Evolutionary conservation across 768 basidiomycete genomes (phyloP).

Genomic region (Stropharia rugosoannulata): DNA sequence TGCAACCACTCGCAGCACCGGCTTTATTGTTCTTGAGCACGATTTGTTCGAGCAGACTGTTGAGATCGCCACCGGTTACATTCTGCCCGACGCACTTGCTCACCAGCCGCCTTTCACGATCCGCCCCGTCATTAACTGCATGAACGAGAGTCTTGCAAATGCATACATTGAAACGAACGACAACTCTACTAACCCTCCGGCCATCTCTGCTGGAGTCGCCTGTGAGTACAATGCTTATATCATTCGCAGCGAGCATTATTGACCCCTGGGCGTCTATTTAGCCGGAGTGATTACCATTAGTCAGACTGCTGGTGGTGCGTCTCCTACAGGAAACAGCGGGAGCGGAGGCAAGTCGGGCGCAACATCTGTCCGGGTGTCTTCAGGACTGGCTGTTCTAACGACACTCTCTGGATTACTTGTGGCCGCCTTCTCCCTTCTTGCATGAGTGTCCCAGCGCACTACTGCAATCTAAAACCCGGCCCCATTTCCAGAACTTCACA

Average conservation of each 20-base stretch:
- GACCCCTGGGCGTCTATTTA: neutral
- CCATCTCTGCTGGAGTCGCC: slow-evolving; percentile 21
- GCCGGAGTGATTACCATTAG: slow-evolving; percentile 15
- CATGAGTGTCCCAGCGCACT: neutral
- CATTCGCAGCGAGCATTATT: neutral
- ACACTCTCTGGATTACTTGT: slow-evolving; percentile 4
- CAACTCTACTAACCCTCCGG: slow-evolving; percentile 61
- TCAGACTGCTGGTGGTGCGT: slow-evolving; percentile 4
- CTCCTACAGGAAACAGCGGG: slow-evolving; percentile 1
- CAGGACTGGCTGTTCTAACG: slow-evolving; percentile 4
- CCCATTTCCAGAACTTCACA: neutral
- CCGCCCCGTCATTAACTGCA: slow-evolving; percentile 68
- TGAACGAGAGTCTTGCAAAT: slow-evolving; percentile 53
- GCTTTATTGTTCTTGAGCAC: slow-evolving; percentile 89
- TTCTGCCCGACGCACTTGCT: slow-evolving; percentile 78
- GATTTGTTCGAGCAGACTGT: slow-evolving; percentile 86
- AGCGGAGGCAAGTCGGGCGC: neutral
- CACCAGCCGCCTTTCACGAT: slow-evolving; percentile 65
- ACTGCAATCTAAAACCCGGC: neutral
- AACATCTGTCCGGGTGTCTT: neutral
- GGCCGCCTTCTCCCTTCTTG: neutral
- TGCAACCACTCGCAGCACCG: slow-evolving; percentile 54
- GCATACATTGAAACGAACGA: slow-evolving; percentile 84
- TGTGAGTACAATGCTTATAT: slow-evolving; percentile 6
- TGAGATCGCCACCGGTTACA: slow-evolving; percentile 83